phyloP scores from a whole-genome alignment of 805 yeast species.

The Hanseniaspora taiwanica region DNA sequence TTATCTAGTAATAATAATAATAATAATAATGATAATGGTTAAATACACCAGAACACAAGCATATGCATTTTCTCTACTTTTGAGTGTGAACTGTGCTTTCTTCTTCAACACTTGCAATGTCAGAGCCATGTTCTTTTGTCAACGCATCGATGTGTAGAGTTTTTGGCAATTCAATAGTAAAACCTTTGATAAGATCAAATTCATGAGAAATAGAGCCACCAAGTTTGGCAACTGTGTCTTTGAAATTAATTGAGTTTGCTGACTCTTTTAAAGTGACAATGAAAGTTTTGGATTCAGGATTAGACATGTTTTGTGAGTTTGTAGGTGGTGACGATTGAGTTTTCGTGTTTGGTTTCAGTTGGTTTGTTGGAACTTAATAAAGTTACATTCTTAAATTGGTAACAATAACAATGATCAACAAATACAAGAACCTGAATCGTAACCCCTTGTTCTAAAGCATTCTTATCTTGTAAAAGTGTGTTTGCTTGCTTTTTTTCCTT shows the following conservation, averaged over 20 bases:
- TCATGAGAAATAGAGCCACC: slow-evolving; percentile 55
- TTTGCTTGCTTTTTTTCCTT: too few relatives aligned
- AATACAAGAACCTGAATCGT: too few relatives aligned
- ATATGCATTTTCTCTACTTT: neutral
- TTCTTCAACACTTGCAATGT: slow-evolving; percentile 49
- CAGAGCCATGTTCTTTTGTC: slow-evolving; percentile 28
- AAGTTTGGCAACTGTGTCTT: slow-evolving; percentile 33
- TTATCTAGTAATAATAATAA: neutral
- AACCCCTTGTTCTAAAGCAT: too few relatives aligned
- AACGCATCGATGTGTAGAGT: slow-evolving; percentile 33
- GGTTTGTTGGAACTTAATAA: too few relatives aligned
- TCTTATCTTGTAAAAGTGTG: too few relatives aligned
- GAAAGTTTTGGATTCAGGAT: slow-evolving; percentile 11
- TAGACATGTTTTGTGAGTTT: neutral
- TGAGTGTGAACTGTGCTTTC: slow-evolving; percentile 47
- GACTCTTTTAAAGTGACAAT: slow-evolving; percentile 34
- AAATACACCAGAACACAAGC: neutral
- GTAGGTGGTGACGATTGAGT: neutral
- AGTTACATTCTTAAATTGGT: too few relatives aligned
- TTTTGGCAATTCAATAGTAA: slow-evolving; percentile 44
- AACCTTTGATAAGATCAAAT: slow-evolving; percentile 54
- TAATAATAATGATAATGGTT: neutral
- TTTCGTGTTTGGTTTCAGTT: neutral
- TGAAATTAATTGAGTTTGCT: slow-evolving; percentile 31
- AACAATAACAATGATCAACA: too few relatives aligned